Conservation (phyloP, 2,329 filamentous ascomycete genomes). For the Diaporthe vaccinii region DNA sequence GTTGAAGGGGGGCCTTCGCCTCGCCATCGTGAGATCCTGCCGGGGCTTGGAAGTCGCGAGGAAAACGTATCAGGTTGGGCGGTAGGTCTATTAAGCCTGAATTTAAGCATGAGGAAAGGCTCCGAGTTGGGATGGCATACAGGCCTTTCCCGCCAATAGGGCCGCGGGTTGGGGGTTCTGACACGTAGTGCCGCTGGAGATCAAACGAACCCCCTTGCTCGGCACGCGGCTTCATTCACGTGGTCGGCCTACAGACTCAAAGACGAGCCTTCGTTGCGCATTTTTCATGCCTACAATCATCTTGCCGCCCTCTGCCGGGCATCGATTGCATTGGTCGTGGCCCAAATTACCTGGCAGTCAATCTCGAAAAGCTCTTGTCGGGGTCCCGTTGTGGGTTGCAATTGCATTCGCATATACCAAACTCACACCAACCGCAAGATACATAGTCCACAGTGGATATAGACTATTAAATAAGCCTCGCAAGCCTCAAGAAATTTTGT, state of each 20-base stretch:
- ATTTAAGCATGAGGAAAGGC: conserved; percentile 32
- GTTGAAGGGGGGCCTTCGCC: background rate
- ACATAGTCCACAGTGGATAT: background rate
- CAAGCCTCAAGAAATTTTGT: background rate
- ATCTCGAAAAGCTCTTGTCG: background rate
- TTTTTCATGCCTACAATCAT: background rate
- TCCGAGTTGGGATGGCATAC: conserved; percentile 23
- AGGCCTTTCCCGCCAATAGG: conserved; percentile 12
- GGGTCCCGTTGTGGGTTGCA: background rate
- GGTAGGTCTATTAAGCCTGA: conserved; percentile 18
- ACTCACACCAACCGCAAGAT: background rate
- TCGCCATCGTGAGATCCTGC: conserved; percentile 21
- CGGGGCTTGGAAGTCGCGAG: conserved; percentile 9
- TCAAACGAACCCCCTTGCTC: conserved; percentile 37
- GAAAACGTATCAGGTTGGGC: conserved; percentile 1
- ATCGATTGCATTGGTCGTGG: background rate
- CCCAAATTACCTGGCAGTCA: background rate
- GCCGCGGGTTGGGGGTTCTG: background rate
- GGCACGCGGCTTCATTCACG: conserved; percentile 19
- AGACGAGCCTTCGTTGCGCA: background rate
- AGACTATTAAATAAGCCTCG: conserved; percentile 4
- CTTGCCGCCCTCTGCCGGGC: background rate
- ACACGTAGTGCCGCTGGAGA: conserved; percentile 33
- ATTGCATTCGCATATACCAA: background rate
- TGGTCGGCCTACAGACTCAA: background rate